phyloP scores from a whole-genome alignment of 768 basidiomycete species.

The Collybia nuda region DNA sequence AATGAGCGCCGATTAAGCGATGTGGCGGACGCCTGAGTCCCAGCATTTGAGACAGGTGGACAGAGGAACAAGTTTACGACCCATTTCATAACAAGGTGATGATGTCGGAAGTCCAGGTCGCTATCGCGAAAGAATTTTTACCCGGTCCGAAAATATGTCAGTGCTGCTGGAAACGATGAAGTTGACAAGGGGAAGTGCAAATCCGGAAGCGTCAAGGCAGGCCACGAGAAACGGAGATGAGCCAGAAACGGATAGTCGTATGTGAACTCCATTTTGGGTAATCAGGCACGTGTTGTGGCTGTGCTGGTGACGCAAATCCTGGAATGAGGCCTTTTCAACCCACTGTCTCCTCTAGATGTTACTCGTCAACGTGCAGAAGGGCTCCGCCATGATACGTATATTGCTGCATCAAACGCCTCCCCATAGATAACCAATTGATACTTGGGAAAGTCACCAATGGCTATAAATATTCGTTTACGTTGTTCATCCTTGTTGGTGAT shows the following conservation, averaged over 20 bases:
- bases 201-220: constrained; percentile 19
- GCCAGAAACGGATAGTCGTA: constrained; percentile 19
- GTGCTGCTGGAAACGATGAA: too few species aligned
- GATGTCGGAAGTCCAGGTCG: constrained; percentile 3
- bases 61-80: constrained; percentile 21
- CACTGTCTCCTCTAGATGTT: too few species aligned
- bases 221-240: not conserved
- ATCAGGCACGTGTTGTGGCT: constrained; percentile 10
- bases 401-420: too few species aligned
- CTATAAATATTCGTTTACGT: too few species aligned
- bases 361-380: too few species aligned
- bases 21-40: constrained; percentile 8
- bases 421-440: too few species aligned
- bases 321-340: too few species aligned
- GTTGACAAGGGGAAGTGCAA: constrained; percentile 23
- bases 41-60: constrained; percentile 5
- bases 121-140: not conserved
- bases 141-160: not conserved
- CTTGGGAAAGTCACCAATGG: too few species aligned
- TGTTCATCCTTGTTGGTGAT: too few species aligned
- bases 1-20: constrained; percentile 6
- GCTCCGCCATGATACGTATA: too few species aligned
- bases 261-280: constrained; percentile 17
- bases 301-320: constrained; percentile 1
- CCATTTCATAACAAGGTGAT: constrained; percentile 26